Evolutionary conservation across 805 yeast species (phyloP), one percentile per base, ranked within the genome.

Genomic region (Candida jianshihensis): DNA sequence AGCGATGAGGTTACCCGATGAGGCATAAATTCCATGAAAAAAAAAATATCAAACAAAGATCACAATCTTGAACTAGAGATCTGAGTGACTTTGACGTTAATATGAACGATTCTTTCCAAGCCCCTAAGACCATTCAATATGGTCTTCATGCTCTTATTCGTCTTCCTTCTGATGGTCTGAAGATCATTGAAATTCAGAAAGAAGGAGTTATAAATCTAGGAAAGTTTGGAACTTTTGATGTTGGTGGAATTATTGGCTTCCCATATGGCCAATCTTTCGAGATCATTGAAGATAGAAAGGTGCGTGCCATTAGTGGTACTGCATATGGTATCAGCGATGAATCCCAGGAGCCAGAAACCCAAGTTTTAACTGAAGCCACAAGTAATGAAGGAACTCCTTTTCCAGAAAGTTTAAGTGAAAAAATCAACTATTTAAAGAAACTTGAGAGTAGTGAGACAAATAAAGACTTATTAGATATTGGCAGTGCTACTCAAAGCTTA

Each of bases 221-320:
- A 2, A 90, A 92, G 56, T 92, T 90, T 59, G 99, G 99, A 15
- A 67, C 81, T 0, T 92, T 92, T 56, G 63, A 70, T 21, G 86
- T 82, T 3, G 75, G 79, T 43, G 81, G 75, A 35, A 70, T 90
- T 11, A 57, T 90, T 28, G 97, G 96, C 3, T 79, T 68, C 49
- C 82, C 88, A 6, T 83, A 74, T 51, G 98, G 97, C 2, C 90
- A 85, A 47, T 76, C 95, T 1, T 92, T 89, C 61, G 97, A 90
- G 53, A 81, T 90, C 30, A 53, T 68, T 20, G 85, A 77, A 30
- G 77, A 73, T 40, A 64, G 64, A 34, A 56, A 57, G 20, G 75
- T 76, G 11, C 60, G 57, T 29, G 78, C 82, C 4, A 69, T 78
- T 27, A 58, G 61, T 39, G 60, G 70, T 33, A 52, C 65, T 40